These are phyloP conservation scores for Spergularia bocconei DNA, from an alignment of 148 eudicot genomes.

Conservation along the genomic window DNA sequence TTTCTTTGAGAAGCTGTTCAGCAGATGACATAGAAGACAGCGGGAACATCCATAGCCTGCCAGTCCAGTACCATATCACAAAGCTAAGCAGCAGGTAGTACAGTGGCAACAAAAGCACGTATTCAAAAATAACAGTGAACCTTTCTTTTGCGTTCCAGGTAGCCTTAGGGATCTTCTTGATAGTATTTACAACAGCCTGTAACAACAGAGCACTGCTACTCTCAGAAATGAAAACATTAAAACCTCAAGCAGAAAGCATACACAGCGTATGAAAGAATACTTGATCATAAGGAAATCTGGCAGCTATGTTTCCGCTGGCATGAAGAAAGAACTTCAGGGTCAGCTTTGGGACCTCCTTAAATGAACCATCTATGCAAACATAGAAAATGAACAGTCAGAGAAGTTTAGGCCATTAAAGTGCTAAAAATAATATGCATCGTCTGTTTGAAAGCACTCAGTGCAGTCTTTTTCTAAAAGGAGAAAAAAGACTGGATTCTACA, in stretches of 20 bases:
- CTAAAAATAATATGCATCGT: slow-evolving; percentile 9
- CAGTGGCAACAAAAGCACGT: background rate
- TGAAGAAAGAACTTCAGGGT: slow-evolving; percentile 73
- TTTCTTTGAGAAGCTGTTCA: slow-evolving; percentile 62
- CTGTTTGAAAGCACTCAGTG: background rate
- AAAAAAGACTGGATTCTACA: slow-evolving; percentile 7
- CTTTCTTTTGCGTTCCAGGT: slow-evolving; percentile 90
- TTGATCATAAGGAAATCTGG: slow-evolving; percentile 71
- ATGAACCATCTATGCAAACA: slow-evolving; percentile 38
- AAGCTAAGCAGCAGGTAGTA: background rate
- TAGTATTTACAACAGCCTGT: slow-evolving; percentile 64
- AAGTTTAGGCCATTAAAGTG: slow-evolving; percentile 6
- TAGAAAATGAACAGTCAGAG: slow-evolving; percentile 9
- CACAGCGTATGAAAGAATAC: slow-evolving; percentile 31
- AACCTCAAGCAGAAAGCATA: slow-evolving; percentile 2
- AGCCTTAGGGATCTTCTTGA: slow-evolving; percentile 80
- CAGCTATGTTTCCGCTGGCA: slow-evolving; percentile 82
- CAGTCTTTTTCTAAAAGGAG: no score
- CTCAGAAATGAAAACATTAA: slow-evolving; percentile 10
- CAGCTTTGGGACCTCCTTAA: slow-evolving; percentile 44
- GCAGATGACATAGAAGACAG: slow-evolving; percentile 59
- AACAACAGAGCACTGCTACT: slow-evolving; percentile 9
- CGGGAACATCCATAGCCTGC: slow-evolving; percentile 93
- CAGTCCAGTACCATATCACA: slow-evolving; percentile 16
- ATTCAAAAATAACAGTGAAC: slow-evolving; percentile 31